Evolutionary conservation across 306 rosid genomes (phyloP).

Genomic region (Quercus suber): DNA sequence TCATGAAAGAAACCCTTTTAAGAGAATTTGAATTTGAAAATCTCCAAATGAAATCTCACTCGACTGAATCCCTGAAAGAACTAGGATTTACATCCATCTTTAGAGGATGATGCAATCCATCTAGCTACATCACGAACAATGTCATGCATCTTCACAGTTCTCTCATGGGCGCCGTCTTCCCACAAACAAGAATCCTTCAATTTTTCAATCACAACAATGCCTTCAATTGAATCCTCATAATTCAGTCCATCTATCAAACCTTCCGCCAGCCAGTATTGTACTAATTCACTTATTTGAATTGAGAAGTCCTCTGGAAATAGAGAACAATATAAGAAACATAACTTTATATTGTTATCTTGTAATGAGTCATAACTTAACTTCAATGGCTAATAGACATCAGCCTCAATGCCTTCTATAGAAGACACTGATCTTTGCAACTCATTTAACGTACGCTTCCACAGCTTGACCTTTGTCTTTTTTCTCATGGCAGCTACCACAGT

Average conservation of each 20-base stretch:
- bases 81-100: background rate
- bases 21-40: background rate
- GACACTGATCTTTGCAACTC: background rate
- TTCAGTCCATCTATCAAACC: slow-evolving; percentile 8
- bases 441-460: background rate
- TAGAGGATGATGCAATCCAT: background rate
- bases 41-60: background rate
- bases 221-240: slow-evolving; percentile 9
- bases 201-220: slow-evolving; percentile 8
- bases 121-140: slow-evolving; percentile 4
- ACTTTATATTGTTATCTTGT: background rate
- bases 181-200: slow-evolving; percentile 19
- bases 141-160: slow-evolving; percentile 18
- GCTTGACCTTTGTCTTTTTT: background rate
- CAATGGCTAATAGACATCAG: slow-evolving; percentile 1
- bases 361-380: slow-evolving; percentile 7
- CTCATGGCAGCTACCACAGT: slow-evolving; percentile 9
- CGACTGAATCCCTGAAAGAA: background rate
- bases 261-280: slow-evolving; percentile 1
- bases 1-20: slow-evolving; percentile 18
- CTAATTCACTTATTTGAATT: slow-evolving; percentile 10
- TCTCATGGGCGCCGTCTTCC: slow-evolving; percentile 5
- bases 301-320: slow-evolving; percentile 10
- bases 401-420: background rate
- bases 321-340: slow-evolving; percentile 25